Evolutionary conservation across 441 rosid species (phyloP).

Genomic region (Erodium moschatum): DNA sequence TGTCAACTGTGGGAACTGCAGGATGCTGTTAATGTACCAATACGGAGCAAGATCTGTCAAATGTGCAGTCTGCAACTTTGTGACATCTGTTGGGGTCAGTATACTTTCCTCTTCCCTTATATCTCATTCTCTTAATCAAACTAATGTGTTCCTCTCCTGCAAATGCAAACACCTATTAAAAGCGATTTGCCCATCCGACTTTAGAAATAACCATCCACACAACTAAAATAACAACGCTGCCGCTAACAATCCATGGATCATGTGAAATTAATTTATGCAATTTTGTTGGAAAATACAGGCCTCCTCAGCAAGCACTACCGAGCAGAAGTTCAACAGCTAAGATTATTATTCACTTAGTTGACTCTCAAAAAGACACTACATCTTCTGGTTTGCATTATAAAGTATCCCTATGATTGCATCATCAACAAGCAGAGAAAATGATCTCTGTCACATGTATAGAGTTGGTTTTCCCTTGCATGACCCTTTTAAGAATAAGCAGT

Average conservation of each 20-base stretch:
- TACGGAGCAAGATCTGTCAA: conserved; percentile 90
- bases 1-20: conserved; percentile 88
- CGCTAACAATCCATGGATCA: background rate
- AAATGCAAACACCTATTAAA: background rate
- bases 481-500: conserved; percentile 32
- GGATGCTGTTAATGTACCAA: conserved; percentile 88
- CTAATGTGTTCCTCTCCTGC: background rate
- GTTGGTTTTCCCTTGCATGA: conserved; percentile 26
- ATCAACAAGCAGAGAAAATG: conserved; percentile 24
- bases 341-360: conserved; percentile 6
- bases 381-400: conserved; percentile 21
- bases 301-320: conserved; percentile 54
- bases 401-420: conserved; percentile 10
- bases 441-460: conserved; percentile 37
- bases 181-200: background rate
- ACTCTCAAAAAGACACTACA: conserved; percentile 13
- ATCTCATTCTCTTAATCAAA: background rate
- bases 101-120: conserved; percentile 8
- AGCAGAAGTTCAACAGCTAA: conserved; percentile 51
- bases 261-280: background rate
- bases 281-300: conserved; percentile 43
- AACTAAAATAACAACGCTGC: background rate
- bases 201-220: background rate
- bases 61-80: conserved; percentile 90
- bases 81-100: conserved; percentile 79